These are phyloP conservation scores for Chloroidium sp. DNA, from an alignment of 163 green algal genomes.

Conservation along the genomic window DNA sequence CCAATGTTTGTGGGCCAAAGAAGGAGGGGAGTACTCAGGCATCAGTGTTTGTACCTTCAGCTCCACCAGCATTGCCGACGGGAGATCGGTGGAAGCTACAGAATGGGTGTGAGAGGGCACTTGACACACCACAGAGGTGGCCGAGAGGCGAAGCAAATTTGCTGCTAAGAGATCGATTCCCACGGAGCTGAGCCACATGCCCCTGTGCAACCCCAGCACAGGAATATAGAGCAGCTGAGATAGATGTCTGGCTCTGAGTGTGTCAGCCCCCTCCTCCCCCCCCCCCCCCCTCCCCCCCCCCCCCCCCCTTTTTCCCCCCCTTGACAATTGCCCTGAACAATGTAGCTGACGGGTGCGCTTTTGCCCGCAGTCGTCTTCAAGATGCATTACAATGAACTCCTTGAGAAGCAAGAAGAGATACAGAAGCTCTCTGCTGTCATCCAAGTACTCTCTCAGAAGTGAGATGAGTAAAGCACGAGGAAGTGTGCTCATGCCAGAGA, in stretches of 20 bases:
- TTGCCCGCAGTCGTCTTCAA: constrained; percentile 42
- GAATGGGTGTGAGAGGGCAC: too few relatives aligned
- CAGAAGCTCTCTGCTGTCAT: constrained; percentile 46
- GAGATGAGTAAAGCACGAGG: too few relatives aligned
- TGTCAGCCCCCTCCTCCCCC: too few relatives aligned
- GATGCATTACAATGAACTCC: constrained; percentile 60
- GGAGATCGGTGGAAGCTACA: too few relatives aligned
- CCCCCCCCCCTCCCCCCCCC: too few relatives aligned
- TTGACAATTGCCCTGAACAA: not conserved
- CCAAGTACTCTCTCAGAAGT: constrained; percentile 26
- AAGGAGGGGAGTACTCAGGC: not conserved
- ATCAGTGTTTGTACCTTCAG: not conserved
- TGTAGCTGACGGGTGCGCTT: not conserved
- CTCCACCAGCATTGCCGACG: too few relatives aligned
- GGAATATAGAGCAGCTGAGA: not conserved
- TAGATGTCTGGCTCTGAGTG: too few relatives aligned
- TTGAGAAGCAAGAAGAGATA: constrained; percentile 59
- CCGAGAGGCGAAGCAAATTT: too few relatives aligned
- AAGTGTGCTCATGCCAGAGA: too few relatives aligned
- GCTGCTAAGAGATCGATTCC: too few relatives aligned
- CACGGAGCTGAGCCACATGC: not conserved
- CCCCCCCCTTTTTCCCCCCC: too few relatives aligned
- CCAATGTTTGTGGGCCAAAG: not conserved
- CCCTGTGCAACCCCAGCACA: not conserved
- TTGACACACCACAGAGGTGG: too few relatives aligned